Base-by-base conservation (phyloP, 1,284 basidiomycete genomes). In the Peniophora sp. region DNA sequence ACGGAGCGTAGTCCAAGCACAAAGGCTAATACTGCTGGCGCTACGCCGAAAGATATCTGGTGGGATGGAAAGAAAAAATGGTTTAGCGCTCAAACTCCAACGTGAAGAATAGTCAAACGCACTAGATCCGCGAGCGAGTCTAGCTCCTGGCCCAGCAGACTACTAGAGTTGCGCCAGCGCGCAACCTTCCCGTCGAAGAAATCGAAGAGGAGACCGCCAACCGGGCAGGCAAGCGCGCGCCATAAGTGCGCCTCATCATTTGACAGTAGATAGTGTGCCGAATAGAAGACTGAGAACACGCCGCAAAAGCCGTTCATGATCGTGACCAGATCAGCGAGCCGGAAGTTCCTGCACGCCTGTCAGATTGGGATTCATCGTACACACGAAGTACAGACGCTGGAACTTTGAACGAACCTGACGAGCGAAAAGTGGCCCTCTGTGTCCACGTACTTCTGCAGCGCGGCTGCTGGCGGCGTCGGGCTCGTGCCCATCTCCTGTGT, bases 251-350 rank as follows among this genome's bases (percentile, higher is more conserved):
- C 79, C 54, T 80, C 77, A 66, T 99, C 92, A 57, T 86, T 83
- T 24, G 89, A 89, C 50, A 91, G 62, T 56, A 96, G 77, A 69
- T 96, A 96, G 53, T 86, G 85, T 38, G 89, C 92, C 8, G 92
- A 95, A 35, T 89, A 94, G 67, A 96, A 96, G 58, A 99, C 78
- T 39, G 95, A 97, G 61, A 97, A 88, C 14, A 92, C 92, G 53
- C 97, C 97, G 70, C 97, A 99, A 66, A 99, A 91, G 39, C 97
- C 97, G 65, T 99, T 99, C 87, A 97, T 96, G 58, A 99, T 92
- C n/a, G 96, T 99, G 62, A 99, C 93, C 45, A 97, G 80, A 71
- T 99, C 96, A 59, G 96, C 96, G 34, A 99, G 82, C 53, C 95
- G 92, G 67, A 99, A 99, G 70, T 98, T 99, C 60, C 96, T 97